Evolutionary conservation across 768 basidiomycete species (phyloP).

Genomic region (Russula foetens): DNA sequence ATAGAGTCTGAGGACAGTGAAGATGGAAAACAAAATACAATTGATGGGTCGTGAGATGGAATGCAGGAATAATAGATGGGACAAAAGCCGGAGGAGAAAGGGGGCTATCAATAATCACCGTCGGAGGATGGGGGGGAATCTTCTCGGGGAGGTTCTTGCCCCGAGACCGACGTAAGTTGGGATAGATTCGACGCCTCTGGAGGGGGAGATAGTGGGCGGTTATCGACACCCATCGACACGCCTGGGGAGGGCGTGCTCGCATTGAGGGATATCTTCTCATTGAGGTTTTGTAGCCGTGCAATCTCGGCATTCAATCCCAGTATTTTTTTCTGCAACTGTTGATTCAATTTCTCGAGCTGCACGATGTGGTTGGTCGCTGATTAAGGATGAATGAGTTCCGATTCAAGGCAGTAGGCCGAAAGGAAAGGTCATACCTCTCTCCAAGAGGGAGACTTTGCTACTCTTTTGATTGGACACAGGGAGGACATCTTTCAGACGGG

Average conservation of each 20-base stretch:
- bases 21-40: slow-evolving; percentile 28
- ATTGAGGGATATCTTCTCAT: slow-evolving; percentile 76
- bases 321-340: slow-evolving; percentile 63
- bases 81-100: slow-evolving; percentile 19
- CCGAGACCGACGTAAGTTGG: slow-evolving; percentile 48
- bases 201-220: slow-evolving; percentile 55
- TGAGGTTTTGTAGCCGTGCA: slow-evolving; percentile 58
- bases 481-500: slow-evolving; percentile 78
- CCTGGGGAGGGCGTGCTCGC: slow-evolving; percentile 47
- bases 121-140: slow-evolving; percentile 43
- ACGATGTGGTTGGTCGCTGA: slow-evolving; percentile 75
- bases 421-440: slow-evolving; percentile 51
- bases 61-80: slow-evolving; percentile 19
- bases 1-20: slow-evolving; percentile 25
- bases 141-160: slow-evolving; percentile 55
- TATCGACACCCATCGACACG: slow-evolving; percentile 34
- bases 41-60: slow-evolving; percentile 22
- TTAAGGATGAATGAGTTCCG: slow-evolving; percentile 2
- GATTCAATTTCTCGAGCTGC: slow-evolving; percentile 62
- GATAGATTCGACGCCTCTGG: slow-evolving; percentile 41
- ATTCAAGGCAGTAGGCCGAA: slow-evolving; percentile 5
- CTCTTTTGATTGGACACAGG: slow-evolving; percentile 86
- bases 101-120: slow-evolving; percentile 25
- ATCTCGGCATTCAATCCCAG: slow-evolving; percentile 61
- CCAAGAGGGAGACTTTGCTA: slow-evolving; percentile 82